Evolutionary conservation across 257 asterid genomes (phyloP).

Genomic region (Solanum megistacrolobum): DNA sequence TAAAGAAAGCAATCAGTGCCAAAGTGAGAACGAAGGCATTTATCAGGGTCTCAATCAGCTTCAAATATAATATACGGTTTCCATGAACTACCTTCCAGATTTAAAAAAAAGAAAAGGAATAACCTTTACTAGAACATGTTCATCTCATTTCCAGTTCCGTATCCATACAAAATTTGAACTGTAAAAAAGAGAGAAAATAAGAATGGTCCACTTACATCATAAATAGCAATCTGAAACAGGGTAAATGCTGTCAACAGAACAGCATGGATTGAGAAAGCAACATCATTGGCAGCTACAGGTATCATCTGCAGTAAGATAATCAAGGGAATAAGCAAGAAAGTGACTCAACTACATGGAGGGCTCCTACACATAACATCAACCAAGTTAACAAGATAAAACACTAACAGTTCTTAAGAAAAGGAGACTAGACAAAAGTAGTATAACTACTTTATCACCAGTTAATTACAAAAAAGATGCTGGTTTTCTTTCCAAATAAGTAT

Average conservation of each 20-base stretch:
- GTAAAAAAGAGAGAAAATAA: background rate
- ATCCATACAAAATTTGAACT: background rate
- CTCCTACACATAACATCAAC: background rate
- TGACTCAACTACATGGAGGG: background rate
- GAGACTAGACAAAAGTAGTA: background rate
- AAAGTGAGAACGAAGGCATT: background rate
- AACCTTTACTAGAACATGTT: background rate
- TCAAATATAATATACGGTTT: background rate
- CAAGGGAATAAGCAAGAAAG: background rate
- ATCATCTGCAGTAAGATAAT: slow-evolving; percentile 56
- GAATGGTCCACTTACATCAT: slow-evolving; percentile 38
- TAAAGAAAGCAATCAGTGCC: background rate
- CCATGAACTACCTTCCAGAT: background rate
- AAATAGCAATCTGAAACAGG: slow-evolving; percentile 63
- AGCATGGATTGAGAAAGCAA: slow-evolving; percentile 88
- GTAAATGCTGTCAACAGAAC: slow-evolving; percentile 76
- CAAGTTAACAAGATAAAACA: background rate
- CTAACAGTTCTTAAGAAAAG: background rate
- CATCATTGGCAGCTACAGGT: slow-evolving; percentile 96
- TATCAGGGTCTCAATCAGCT: background rate
- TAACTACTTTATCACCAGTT: background rate
- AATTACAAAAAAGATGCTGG: background rate
- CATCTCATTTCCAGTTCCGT: background rate
- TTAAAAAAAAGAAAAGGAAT: background rate
- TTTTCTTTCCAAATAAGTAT: background rate